These are phyloP conservation scores for Oryza glumipatula DNA, from an alignment of 176 grass and related monocot genomes.

Conservation along the genomic window DNA sequence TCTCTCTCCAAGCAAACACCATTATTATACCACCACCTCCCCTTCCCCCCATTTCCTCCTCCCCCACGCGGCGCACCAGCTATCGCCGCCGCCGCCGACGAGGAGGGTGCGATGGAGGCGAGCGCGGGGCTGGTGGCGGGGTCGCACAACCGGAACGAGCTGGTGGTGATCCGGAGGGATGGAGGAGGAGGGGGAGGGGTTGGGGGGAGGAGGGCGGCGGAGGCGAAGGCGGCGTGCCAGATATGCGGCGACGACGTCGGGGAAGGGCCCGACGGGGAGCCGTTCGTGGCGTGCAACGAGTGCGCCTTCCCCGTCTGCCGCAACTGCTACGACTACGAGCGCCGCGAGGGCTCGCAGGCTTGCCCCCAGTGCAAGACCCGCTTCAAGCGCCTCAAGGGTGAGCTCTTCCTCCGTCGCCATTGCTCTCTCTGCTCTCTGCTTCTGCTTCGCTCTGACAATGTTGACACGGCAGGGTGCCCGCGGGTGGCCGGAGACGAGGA, in stretches of 20 bases:
- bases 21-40: background rate
- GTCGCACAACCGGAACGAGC: conserved; percentile 79
- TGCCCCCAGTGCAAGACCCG: conserved; percentile 76
- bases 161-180: conserved; percentile 70
- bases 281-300: conserved; percentile 78
- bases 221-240: conserved; percentile 54
- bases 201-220: conserved; percentile 2
- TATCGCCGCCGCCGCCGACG: background rate
- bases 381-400: conserved; percentile 61
- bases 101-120: conserved; percentile 49
- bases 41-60: background rate
- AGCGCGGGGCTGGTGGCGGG: conserved; percentile 70
- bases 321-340: conserved; percentile 69
- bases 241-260: conserved; percentile 72
- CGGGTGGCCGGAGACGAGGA: conserved; percentile 87
- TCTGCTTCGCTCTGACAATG: too few species aligned
- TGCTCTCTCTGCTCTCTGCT: background rate
- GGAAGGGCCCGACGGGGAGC: conserved; percentile 51
- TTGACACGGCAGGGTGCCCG: conserved; percentile 43
- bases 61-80: background rate
- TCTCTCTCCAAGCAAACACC: background rate
- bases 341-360: conserved; percentile 59
- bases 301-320: conserved; percentile 77
- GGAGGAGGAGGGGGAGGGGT: conserved; percentile 12
- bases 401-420: background rate